A percentile compares a stretch with the other conserved stretches of the same genome.
Evolutionary conservation across 768 basidiomycete species (phyloP).

Genomic region (Boletus rufocinnamomeus): DNA sequence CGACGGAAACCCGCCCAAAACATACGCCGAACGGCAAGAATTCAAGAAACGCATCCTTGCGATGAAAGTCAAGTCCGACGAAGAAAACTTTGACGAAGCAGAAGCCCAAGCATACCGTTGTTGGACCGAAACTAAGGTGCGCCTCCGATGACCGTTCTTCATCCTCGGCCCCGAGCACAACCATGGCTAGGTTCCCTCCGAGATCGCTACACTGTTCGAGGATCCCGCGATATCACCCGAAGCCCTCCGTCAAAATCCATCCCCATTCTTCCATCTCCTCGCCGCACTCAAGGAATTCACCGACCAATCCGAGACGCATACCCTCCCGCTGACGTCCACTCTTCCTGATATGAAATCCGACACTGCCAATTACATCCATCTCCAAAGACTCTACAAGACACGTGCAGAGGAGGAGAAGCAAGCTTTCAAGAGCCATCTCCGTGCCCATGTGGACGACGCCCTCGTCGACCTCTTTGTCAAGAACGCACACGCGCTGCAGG

Average conservation of each 20-base stretch:
- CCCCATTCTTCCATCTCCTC: slow-evolving; percentile 80
- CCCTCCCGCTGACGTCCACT: slow-evolving; percentile 80
- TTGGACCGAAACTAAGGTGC: slow-evolving; percentile 59
- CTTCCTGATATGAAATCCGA: slow-evolving; percentile 97
- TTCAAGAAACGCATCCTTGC: slow-evolving; percentile 71
- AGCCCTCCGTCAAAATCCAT: slow-evolving; percentile 44
- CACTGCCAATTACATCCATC: slow-evolving; percentile 76
- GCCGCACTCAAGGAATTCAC: slow-evolving; percentile 69
- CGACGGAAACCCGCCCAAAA: slow-evolving; percentile 55
- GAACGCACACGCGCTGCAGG: slow-evolving; percentile 73
- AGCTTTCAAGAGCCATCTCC: slow-evolving; percentile 52
- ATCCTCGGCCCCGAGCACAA: background rate
- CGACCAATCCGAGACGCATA: slow-evolving; percentile 52
- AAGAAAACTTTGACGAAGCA: slow-evolving; percentile 98
- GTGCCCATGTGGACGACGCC: slow-evolving; percentile 47
- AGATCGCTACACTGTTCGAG: slow-evolving; percentile 63
- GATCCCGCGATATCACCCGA: slow-evolving; percentile 53
- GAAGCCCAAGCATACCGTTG: slow-evolving; percentile 82
- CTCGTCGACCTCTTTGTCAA: slow-evolving; percentile 74
- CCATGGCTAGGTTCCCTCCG: slow-evolving; percentile 57
- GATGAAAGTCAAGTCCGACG: slow-evolving; percentile 75
- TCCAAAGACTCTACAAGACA: slow-evolving; percentile 84
- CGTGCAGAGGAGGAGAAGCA: slow-evolving; percentile 72
- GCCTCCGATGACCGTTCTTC: background rate
- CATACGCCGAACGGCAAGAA: slow-evolving; percentile 63